A percentile compares a stretch with the other conserved stretches of the same genome.
Conservation (phyloP, 768 basidiomycete species). For the Rhodotorula toruloides region DNA sequence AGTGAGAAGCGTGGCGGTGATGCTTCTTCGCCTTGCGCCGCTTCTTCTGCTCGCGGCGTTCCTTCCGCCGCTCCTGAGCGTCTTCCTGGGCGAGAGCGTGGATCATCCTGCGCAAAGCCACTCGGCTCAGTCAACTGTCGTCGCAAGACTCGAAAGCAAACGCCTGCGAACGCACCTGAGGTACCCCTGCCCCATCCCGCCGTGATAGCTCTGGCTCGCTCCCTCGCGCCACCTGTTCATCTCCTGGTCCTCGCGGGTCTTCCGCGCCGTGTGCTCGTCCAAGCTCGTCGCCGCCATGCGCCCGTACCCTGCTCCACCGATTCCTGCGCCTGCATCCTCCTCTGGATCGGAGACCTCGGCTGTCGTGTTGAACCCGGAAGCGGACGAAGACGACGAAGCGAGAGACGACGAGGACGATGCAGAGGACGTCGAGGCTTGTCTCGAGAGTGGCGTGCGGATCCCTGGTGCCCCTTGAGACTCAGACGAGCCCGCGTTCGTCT, state of each 20-base stretch:
- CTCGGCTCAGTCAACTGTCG: background rate
- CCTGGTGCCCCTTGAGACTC: too few relatives aligned
- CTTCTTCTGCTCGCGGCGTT: conserved; percentile 1
- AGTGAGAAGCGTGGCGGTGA: background rate
- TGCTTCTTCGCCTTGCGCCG: background rate
- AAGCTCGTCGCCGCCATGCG: background rate
- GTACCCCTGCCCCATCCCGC: conserved; percentile 21
- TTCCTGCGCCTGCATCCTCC: background rate
- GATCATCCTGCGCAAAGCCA: conserved; percentile 14
- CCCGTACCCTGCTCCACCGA: conserved; percentile 5
- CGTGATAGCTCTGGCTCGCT: conserved; percentile 9
- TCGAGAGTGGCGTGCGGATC: background rate
- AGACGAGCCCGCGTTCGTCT: too few relatives aligned
- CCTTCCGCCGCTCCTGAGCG: conserved; percentile 1
- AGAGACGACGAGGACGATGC: too few relatives aligned
- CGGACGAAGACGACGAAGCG: too few relatives aligned
- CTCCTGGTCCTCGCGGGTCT: background rate
- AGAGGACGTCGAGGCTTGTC: too few relatives aligned
- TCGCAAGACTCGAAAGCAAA: too few relatives aligned
- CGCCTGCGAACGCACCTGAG: conserved; percentile 11
- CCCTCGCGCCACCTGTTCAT: background rate
- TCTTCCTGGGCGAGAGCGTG: conserved; percentile 32
- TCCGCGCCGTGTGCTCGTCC: conserved; percentile 5
- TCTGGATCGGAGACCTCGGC: background rate
- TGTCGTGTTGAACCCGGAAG: background rate